phyloP scores from a whole-genome alignment of 805 yeast species.

The Candida manassasensis region DNA sequence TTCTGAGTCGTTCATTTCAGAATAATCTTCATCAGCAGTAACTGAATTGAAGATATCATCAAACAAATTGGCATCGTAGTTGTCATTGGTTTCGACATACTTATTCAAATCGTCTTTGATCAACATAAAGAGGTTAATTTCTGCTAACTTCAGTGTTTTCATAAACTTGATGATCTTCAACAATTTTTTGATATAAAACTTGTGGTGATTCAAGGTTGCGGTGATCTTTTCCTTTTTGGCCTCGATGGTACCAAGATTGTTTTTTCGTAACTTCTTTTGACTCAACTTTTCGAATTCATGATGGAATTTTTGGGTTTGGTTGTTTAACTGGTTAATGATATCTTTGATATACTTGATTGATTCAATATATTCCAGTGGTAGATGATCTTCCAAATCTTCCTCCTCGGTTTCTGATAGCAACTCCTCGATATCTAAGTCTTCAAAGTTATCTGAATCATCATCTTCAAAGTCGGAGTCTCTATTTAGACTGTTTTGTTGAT shows the following conservation, averaged over 20 bases:
- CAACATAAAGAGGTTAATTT: conserved; percentile 27
- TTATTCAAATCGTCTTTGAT: conserved; percentile 38
- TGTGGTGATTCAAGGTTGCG: conserved; percentile 23
- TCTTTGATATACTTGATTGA: conserved; percentile 29
- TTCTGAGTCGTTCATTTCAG: conserved; percentile 8
- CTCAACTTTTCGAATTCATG: conserved; percentile 37
- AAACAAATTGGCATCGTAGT: conserved; percentile 37
- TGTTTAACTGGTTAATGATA: conserved; percentile 25
- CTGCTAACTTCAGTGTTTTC: conserved; percentile 21
- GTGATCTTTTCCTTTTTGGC: conserved; percentile 40
- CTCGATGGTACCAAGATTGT: conserved; percentile 30
- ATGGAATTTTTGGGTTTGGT: conserved; percentile 34
- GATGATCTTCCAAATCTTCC: conserved; percentile 23
- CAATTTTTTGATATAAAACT: conserved; percentile 35
- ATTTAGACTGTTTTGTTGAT: conserved; percentile 8
- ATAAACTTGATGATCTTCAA: conserved; percentile 27
- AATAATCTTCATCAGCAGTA: conserved; percentile 8
- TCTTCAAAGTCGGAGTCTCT: conserved; percentile 9
- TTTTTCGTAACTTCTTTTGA: conserved; percentile 36
- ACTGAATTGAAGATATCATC: conserved; percentile 32
- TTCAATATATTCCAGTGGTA: conserved; percentile 31
- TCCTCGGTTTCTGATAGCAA: conserved; percentile 16
- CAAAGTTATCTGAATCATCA: conserved; percentile 8
- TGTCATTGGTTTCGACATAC: conserved; percentile 35
- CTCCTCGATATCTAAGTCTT: conserved; percentile 4